Evolutionary conservation across 441 rosid genomes (phyloP), one percentile per base, ranked within the genome.

Genomic region (Cnidoscolus chayamansa): DNA sequence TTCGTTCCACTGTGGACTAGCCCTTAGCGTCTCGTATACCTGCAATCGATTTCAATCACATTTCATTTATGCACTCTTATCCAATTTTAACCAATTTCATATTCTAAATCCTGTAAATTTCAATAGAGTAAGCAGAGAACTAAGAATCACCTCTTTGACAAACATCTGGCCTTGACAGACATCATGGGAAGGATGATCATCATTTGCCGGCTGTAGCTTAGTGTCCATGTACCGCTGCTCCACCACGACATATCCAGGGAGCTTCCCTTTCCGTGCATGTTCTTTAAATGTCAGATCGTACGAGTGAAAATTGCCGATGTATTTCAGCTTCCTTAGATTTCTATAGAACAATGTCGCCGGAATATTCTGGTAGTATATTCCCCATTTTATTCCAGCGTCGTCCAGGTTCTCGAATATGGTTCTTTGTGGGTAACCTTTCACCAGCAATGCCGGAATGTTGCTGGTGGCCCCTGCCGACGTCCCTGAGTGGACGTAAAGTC

Each of bases 131-230:
- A 35, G 48, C 3, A 2, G 20, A 43, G 47, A 20, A n/a, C 1
- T 50, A 1, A 16, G 5, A 7, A 17, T 11, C 7, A 80, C 83
- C 81, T 80, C 76, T 60, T 80, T 80, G 68, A 80, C 77, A 20
- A 84, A 78, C 81, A 81, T 84, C 76, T 89, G 89, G 40, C 95
- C 93, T 58, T 85, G 87, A 73, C 86, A 87, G 30, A 93, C 96
- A 71, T 93, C 98, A 77, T 91, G 98, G 8, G 98, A 89, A 6
- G 98, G 97, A 70, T 93, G 98, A 68, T 93, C 98, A 51, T 93
- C 97, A 53, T 74, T 88, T 69, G 90, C 98, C 0, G 97, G 97
- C 45, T 73, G 77, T 0, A 11, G 3, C 71, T 80, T 83, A 0
- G 80, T 40, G 67, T 93, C 98, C 81, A 71, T 43, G 87, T 87